Conservation (phyloP, 179 eudicot species). For the Amaranthus tricolor region DNA sequence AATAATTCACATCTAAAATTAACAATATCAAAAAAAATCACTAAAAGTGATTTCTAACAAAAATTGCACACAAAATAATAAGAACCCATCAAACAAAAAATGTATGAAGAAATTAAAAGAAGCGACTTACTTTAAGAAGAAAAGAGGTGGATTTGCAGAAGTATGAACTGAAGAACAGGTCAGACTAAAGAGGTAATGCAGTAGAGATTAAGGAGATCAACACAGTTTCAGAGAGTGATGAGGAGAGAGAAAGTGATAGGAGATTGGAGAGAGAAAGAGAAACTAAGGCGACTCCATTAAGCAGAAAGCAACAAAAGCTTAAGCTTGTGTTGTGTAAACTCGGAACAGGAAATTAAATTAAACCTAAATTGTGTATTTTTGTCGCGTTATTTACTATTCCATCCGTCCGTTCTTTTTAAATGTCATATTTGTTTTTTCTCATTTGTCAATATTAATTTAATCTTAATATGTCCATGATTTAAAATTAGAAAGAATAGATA, state of each 20-base stretch:
- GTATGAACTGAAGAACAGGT: too few relatives aligned
- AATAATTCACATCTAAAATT: not conserved
- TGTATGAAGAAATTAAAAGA: not conserved
- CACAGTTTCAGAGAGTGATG: not conserved
- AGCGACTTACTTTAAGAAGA: too few relatives aligned
- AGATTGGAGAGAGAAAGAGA: slow-evolving; percentile 19
- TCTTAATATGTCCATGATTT: too few relatives aligned
- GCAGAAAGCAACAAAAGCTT: slow-evolving; percentile 55
- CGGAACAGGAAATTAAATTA: slow-evolving; percentile 28
- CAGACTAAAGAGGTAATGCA: not conserved
- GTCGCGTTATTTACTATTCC: too few relatives aligned
- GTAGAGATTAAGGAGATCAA: not conserved
- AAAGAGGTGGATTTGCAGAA: too few relatives aligned
- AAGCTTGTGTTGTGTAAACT: slow-evolving; percentile 29
- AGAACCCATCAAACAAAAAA: slow-evolving; percentile 1
- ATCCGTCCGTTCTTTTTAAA: too few relatives aligned
- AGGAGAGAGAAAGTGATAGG: slow-evolving; percentile 6
- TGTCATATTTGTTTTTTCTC: too few relatives aligned
- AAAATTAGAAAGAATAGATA: too few relatives aligned
- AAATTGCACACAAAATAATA: not conserved
- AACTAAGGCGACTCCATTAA: slow-evolving; percentile 68
- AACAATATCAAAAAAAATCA: not conserved
- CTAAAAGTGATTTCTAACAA: too few relatives aligned
- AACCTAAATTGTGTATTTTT: slow-evolving; percentile 13
- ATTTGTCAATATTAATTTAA: too few relatives aligned